Conservation (phyloP, 2,329 filamentous ascomycete species). For the Claviceps monticola region DNA sequence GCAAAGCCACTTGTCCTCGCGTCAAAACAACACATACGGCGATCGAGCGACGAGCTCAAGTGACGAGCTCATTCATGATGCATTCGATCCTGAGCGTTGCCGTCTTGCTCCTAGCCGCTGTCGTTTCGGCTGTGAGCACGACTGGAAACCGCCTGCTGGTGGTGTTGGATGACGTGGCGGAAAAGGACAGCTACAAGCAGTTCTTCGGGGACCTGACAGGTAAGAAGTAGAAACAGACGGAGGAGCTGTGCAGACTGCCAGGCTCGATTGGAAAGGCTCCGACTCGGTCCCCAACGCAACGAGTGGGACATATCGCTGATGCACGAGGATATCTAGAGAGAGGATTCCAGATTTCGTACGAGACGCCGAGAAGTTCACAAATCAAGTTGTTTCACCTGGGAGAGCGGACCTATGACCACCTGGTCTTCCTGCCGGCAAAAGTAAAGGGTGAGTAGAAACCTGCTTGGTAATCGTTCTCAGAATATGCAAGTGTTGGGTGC, state of each 20-base stretch:
- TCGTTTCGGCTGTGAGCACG: conserved; percentile 64
- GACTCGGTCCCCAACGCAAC: neutral
- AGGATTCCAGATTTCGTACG: conserved; percentile 68
- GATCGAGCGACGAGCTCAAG: neutral
- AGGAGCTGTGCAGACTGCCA: neutral
- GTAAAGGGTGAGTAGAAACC: conserved; percentile 54
- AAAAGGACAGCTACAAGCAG: conserved; percentile 71
- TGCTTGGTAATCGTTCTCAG: neutral
- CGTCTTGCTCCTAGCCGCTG: conserved; percentile 49
- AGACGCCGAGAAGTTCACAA: conserved; percentile 68
- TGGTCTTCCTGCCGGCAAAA: conserved; percentile 78
- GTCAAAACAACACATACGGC: neutral
- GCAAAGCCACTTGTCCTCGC: neutral
- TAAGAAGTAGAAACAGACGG: conserved; percentile 22
- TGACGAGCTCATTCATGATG: conserved; percentile 34
- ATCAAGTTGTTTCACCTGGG: conserved; percentile 74
- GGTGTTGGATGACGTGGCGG: conserved; percentile 66
- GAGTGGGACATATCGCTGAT: conserved; percentile 10
- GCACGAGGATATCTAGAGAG: conserved; percentile 41
- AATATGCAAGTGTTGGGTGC: neutral
- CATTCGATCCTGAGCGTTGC: conserved; percentile 60
- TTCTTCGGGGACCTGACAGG: conserved; percentile 63
- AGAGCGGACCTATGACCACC: conserved; percentile 79
- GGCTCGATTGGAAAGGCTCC: neutral
- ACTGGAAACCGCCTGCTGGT: conserved; percentile 71